These are phyloP conservation scores for Mycena olivaceomarginata DNA, from an alignment of 768 basidiomycete species.

Conservation along the genomic window DNA sequence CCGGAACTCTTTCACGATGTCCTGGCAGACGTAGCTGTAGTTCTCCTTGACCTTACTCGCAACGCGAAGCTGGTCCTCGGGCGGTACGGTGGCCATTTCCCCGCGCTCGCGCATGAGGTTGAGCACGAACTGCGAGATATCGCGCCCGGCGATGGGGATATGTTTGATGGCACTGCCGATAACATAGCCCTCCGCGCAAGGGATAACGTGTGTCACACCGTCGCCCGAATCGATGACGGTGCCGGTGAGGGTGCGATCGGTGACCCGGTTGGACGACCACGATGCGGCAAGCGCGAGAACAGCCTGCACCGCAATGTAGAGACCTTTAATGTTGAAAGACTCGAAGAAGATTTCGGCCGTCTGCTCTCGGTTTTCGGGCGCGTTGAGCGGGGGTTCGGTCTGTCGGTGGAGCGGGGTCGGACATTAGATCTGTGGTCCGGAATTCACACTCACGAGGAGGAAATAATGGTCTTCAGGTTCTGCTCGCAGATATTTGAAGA, in stretches of 20 bases:
- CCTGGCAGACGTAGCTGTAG: constrained; percentile 98
- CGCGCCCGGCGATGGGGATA: constrained; percentile 98
- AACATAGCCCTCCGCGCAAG: constrained; percentile 97
- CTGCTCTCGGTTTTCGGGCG: constrained; percentile 99
- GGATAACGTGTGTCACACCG: constrained; percentile 99
- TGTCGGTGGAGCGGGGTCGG: constrained; percentile 60
- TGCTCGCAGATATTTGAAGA: constrained; percentile 99
- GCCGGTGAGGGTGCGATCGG: constrained; percentile 94
- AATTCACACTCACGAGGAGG: constrained; percentile 82
- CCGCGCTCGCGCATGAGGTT: constrained; percentile 97
- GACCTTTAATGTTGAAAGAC: constrained; percentile 98
- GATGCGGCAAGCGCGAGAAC: constrained; percentile 98
- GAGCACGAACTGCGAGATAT: constrained; percentile 97
- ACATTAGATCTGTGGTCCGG: not conserved
- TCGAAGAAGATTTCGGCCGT: constrained; percentile 99
- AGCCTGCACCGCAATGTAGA: constrained; percentile 99
- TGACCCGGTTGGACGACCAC: constrained; percentile 94
- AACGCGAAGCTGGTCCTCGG: constrained; percentile 94
- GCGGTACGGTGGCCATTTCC: constrained; percentile 92
- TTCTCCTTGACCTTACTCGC: constrained; percentile 98
- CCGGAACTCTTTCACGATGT: constrained; percentile 98
- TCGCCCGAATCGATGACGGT: constrained; percentile 99
- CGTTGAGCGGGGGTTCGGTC: constrained; percentile 99
- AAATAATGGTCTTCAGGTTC: constrained; percentile 99
- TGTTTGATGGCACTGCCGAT: constrained; percentile 99